Evolutionary conservation across 352 stramenopile genomes (phyloP).

Genomic region (Peronospora tabacina): DNA sequence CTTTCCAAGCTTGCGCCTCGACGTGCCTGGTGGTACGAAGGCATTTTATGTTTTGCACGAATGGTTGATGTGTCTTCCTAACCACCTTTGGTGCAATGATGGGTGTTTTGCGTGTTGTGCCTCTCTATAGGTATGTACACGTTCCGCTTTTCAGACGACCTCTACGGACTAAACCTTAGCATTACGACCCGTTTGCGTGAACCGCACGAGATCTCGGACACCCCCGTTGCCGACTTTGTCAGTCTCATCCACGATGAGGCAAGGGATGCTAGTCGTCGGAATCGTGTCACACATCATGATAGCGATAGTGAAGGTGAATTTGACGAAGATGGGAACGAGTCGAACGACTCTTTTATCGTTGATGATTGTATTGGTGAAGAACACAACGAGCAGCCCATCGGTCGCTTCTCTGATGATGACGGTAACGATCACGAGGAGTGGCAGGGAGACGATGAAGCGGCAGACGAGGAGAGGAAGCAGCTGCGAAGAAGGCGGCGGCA

Average conservation of each 20-base stretch:
- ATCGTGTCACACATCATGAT: constrained; percentile 20
- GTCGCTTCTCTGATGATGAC: constrained; percentile 31
- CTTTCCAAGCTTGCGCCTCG: constrained; percentile 53
- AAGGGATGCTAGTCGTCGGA: constrained; percentile 19
- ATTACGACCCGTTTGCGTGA: constrained; percentile 47
- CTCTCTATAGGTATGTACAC: constrained; percentile 53
- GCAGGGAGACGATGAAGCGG: constrained; percentile 33
- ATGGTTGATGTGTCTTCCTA: not conserved
- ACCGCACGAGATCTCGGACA: constrained; percentile 37
- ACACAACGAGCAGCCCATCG: constrained; percentile 15
- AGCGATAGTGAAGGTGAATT: constrained; percentile 42
- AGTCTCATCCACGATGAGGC: constrained; percentile 33
- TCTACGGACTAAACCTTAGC: constrained; percentile 49
- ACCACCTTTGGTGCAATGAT: not conserved
- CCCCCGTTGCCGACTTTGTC: constrained; percentile 25
- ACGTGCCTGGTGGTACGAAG: constrained; percentile 51
- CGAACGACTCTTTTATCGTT: constrained; percentile 68
- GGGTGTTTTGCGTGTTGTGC: constrained; percentile 5
- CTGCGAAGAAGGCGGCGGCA: constrained; percentile 10
- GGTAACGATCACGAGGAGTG: constrained; percentile 20
- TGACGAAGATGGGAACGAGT: constrained; percentile 36
- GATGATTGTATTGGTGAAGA: constrained; percentile 33
- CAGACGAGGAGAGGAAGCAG: constrained; percentile 26
- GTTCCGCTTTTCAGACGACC: constrained; percentile 57
- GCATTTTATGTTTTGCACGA: not conserved